Conservation (phyloP, 2,329 filamentous ascomycete species). For the Trichoderma sp. region DNA sequence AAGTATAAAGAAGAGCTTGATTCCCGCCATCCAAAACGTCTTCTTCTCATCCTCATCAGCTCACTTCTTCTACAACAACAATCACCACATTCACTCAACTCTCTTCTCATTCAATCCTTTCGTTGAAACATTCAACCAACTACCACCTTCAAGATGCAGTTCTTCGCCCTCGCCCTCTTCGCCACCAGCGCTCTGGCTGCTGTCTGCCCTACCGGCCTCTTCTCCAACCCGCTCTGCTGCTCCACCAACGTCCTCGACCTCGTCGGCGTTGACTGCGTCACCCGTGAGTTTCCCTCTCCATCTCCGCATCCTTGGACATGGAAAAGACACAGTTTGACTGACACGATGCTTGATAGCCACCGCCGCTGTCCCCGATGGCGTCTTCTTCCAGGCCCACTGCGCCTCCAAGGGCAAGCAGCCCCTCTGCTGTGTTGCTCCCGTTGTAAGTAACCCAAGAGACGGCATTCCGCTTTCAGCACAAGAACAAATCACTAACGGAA, state of each 20-base stretch:
- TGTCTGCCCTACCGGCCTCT: constrained; percentile 11
- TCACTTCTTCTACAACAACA: background rate
- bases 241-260: background rate
- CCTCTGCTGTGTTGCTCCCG: background rate
- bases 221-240: constrained; percentile 9
- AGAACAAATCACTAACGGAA: too few relatives aligned
- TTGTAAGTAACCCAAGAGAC: background rate
- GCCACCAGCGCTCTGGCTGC: background rate
- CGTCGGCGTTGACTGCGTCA: background rate
- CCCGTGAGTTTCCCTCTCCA: background rate
- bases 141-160: constrained; percentile 16
- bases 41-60: constrained; percentile 1
- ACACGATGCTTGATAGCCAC: background rate
- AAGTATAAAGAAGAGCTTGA: background rate
- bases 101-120: background rate
- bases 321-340: background rate
- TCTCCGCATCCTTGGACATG: background rate
- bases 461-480: too few relatives aligned
- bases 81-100: background rate
- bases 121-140: constrained; percentile 2
- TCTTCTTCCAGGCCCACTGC: background rate
- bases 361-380: fast-evolving
- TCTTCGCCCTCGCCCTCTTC: constrained; percentile 1
- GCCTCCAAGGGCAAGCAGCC: background rate
- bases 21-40: background rate